These are phyloP conservation scores for Candida frijolesensis DNA, from an alignment of 1,139 yeast species.

Conservation along the genomic window DNA sequence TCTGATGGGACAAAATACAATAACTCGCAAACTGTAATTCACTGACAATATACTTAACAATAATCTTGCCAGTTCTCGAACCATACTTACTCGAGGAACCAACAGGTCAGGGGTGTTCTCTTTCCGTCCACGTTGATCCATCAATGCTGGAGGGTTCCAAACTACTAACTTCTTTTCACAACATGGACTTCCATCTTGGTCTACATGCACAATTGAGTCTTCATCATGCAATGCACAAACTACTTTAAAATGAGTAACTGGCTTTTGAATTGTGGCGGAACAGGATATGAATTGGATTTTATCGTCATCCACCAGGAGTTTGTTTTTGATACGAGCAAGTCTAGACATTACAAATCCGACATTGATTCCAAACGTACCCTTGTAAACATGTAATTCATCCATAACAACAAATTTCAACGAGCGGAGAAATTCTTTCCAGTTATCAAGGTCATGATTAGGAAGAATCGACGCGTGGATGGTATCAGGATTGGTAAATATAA, in stretches of 20 bases:
- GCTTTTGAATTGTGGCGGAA: constrained; percentile 86
- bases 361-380: constrained; percentile 89
- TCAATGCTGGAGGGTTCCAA: constrained; percentile 79
- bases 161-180: constrained; percentile 74
- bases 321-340: constrained; percentile 31
- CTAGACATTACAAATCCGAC: constrained; percentile 85
- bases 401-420: constrained; percentile 74
- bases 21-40: constrained; percentile 60
- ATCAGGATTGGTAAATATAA: constrained; percentile 93
- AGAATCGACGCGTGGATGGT: constrained; percentile 83
- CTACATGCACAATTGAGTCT: constrained; percentile 52
- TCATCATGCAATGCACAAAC: constrained; percentile 64
- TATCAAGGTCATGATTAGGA: constrained; percentile 49
- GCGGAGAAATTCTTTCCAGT: constrained; percentile 71
- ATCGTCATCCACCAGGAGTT: constrained; percentile 11
- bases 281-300: constrained; percentile 74
- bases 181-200: constrained; percentile 85
- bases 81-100: constrained; percentile 63
- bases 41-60: constrained; percentile 62
- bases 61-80: constrained; percentile 74
- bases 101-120: constrained; percentile 21
- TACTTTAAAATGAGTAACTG: constrained; percentile 66
- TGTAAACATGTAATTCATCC: constrained; percentile 89
- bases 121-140: constrained; percentile 57
- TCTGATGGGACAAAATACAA: constrained; percentile 88